Evolutionary conservation across 352 stramenopile species (phyloP), one percentile per base, ranked within the genome.

Genomic region (Phytophthora litchii): DNA sequence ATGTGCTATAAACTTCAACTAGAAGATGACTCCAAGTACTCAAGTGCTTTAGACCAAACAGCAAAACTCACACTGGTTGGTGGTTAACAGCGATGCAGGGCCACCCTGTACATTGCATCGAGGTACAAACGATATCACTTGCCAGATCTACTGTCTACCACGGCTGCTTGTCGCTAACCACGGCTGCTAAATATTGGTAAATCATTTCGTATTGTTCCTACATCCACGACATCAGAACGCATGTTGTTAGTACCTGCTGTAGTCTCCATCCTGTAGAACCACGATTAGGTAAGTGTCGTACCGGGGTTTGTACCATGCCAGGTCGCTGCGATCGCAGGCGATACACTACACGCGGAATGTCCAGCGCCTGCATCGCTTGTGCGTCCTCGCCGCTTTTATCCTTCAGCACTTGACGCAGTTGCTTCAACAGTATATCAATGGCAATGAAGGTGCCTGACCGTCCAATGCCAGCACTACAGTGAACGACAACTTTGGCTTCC

Each of bases 181-280:
- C 70, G 23, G 76, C 80, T 44, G 74, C 74, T 76, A 92, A 72
- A 76, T 91, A 93, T 57, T 72, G 68, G 67, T 93, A 92, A 56
- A 94, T 86, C 83, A 94, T 92, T 59, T 86, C 67, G 60, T 92
- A 92, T 65, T 92, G 86, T 54, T 92, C 83, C 86, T 94, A 60
- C 32, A 63, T n/a, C 14, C 34, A 29, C n/a, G 48, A 34, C 12
- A 23, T 21, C 44, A 41, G 8, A 16, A 57, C 23, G 36, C 3
- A 46, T 11, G 11, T 2, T 13, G 32, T 54, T 34, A 50, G 32
- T 42, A 20, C 13, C 1, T 23, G 19, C 13, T 38, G 3, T 37
- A 4, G 23, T 27, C 23, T 27, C 3, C 23, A 27, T 5, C 23
- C 5, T 27, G 23, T 27, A 5, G 23, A 27, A 27, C 29, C 7